Conservation (phyloP, 495 filamentous ascomycete genomes). For the Pseudoneurospora amorphoporcata region DNA sequence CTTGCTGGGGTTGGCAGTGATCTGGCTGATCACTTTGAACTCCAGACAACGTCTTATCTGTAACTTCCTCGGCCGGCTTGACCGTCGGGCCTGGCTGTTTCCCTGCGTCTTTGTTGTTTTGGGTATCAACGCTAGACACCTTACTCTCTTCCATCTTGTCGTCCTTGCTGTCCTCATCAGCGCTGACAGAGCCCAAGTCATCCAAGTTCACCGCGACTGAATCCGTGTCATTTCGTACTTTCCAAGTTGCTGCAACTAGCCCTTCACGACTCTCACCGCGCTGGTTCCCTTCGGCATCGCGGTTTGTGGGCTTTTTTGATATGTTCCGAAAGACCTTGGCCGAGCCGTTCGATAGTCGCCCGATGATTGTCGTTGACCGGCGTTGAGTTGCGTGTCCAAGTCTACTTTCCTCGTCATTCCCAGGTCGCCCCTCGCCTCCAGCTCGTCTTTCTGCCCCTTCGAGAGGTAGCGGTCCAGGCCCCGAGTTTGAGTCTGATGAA, state of each 20-base stretch:
- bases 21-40: not conserved
- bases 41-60: not conserved
- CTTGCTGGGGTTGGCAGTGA: not conserved
- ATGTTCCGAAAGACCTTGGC: conserved; percentile 33
- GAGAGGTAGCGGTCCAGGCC: conserved; percentile 21
- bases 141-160: not conserved
- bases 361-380: conserved; percentile 15
- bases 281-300: conserved; percentile 7
- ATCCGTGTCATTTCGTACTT: conserved; percentile 23
- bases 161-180: conserved; percentile 3
- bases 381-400: not conserved
- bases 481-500: not conserved
- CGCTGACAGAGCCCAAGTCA: conserved; percentile 32
- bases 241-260: conserved; percentile 29
- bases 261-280: conserved; percentile 30
- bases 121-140: not conserved
- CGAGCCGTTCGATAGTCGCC: conserved; percentile 38
- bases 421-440: conserved; percentile 34
- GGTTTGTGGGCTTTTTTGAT: conserved; percentile 28
- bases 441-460: conserved; percentile 34
- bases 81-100: not conserved
- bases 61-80: not conserved
- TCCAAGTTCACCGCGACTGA: conserved; percentile 47
- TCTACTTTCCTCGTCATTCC: conserved; percentile 16
- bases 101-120: not conserved